Percentiles rank a stretch among this genome's conserved stretches.
phyloP scores from a whole-genome alignment of 768 basidiomycete genomes.

The Tephrocybe rancida region DNA sequence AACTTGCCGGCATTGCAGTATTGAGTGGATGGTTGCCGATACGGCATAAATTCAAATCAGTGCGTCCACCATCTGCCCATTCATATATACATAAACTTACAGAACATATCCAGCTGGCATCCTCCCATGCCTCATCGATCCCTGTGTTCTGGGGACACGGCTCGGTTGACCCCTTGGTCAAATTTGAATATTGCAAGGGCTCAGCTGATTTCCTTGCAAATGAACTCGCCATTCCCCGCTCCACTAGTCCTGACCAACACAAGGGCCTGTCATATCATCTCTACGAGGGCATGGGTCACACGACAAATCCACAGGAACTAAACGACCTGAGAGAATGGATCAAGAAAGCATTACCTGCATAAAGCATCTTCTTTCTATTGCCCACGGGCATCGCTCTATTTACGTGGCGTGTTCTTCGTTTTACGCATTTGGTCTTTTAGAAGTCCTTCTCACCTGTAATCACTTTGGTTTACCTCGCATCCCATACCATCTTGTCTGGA shows the following conservation, averaged over 20 bases:
- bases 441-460: neutral
- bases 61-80: conserved; percentile 29
- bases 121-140: conserved; percentile 56
- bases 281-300: conserved; percentile 72
- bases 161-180: conserved; percentile 72
- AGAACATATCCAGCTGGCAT: conserved; percentile 51
- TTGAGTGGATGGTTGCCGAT: conserved; percentile 85
- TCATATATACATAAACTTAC: neutral
- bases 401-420: neutral
- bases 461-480: conserved; percentile 3
- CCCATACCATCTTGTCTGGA: neutral
- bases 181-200: conserved; percentile 48
- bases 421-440: conserved; percentile 3
- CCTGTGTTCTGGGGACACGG: conserved; percentile 93
- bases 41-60: conserved; percentile 62
- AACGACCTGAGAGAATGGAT: conserved; percentile 75
- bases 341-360: conserved; percentile 50
- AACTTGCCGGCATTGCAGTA: conserved; percentile 70
- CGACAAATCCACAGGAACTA: conserved; percentile 64
- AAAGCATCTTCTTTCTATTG: conserved; percentile 3
- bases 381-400: neutral
- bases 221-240: conserved; percentile 51
- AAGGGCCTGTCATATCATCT: conserved; percentile 68
- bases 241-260: conserved; percentile 36
- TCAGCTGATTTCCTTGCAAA: conserved; percentile 61